Base-by-base conservation (phyloP, 2,329 filamentous ascomycete genomes). In the Colletotrichum horii region DNA sequence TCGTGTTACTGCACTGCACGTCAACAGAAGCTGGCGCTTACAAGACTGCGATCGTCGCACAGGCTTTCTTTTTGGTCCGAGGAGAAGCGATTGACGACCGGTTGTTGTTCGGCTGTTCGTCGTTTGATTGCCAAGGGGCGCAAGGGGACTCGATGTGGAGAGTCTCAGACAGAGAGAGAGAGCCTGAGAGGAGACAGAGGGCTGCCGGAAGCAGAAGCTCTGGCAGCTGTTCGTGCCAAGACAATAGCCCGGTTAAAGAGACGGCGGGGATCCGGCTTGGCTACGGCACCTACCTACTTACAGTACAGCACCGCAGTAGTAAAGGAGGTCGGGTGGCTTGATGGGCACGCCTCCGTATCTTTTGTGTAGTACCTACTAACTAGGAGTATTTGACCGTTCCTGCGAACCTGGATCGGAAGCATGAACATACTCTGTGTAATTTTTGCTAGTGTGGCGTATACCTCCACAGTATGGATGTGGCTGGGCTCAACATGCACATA, bases 101-200 rank as follows among this genome's bases (percentile, higher is more conserved):
- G 19, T 19, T 36, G 55, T 61, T 34, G 58, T 61, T 61, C 28
- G 28, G 55, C 55, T 58, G 55, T 61, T 28, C 3, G 22, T 26
- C 14, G 15, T 66, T 73, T 74, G 36, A 66, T 71, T 74, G 71
- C 61, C 71, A 71, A 71, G 61, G 61, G 71, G 67, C 52, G 16
- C 15, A 43, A 32, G 38, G 71, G 71, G 61, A 24, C 32, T 48
- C 34, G 26, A 16, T 65, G 52, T 36, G 58, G 67, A 71, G 48
- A 64, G 71, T 73, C 71, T 68, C 71, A 69, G 71, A 66, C 62
- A 70, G 15, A 73, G 36, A 19, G 22, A 34, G 16, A 48, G 38
- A 61, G 58, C 38, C 38, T 48, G 19, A 3, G 38, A 48, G 38
- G 38, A 48, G 38, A 48, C 38, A 48, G 38, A 36, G 58, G n/a